These are phyloP conservation scores for Lanzia echinophila DNA, from an alignment of 2,329 filamentous ascomycete genomes.

Conservation along the genomic window DNA sequence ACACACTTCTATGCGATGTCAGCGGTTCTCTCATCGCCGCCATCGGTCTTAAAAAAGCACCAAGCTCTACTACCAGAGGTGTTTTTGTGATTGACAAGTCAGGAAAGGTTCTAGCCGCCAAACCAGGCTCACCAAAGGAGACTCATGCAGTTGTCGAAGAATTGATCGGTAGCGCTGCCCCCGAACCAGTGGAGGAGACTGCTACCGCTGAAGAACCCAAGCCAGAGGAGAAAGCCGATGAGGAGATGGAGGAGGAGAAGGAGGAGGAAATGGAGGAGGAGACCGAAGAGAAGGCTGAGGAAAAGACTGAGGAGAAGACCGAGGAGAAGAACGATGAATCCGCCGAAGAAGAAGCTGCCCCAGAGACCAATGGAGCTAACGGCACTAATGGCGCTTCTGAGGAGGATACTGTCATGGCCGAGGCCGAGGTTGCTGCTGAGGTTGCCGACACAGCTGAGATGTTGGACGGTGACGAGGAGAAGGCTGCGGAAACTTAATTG, in stretches of 20 bases:
- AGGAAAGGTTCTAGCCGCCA: conserved; percentile 70
- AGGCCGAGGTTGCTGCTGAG: conserved; percentile 29
- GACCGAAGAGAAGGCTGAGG: background rate
- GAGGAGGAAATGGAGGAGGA: background rate
- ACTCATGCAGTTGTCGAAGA: conserved; percentile 73
- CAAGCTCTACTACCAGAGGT: conserved; percentile 74
- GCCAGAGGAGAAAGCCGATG: background rate
- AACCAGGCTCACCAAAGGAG: conserved; percentile 68
- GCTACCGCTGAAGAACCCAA: background rate
- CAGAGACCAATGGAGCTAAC: conserved; percentile 2
- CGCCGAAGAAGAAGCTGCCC: background rate
- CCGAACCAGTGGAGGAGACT: conserved; percentile 12
- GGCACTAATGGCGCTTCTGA: conserved; percentile 19
- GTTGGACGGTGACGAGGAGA: conserved; percentile 23
- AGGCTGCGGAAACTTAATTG: conserved; percentile 8
- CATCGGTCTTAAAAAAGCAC: conserved; percentile 82
- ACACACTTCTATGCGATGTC: conserved; percentile 81
- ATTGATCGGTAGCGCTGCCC: conserved; percentile 46
- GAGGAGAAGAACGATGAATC: background rate
- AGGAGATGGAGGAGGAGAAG: background rate
- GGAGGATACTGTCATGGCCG: conserved; percentile 22
- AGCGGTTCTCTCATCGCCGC: conserved; percentile 67
- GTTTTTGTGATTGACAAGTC: conserved; percentile 81
- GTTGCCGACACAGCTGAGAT: conserved; percentile 40
- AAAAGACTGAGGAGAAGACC: background rate